These are phyloP conservation scores for Volvox reticuliferus DNA, from an alignment of 139 green algal genomes.

Conservation along the genomic window DNA sequence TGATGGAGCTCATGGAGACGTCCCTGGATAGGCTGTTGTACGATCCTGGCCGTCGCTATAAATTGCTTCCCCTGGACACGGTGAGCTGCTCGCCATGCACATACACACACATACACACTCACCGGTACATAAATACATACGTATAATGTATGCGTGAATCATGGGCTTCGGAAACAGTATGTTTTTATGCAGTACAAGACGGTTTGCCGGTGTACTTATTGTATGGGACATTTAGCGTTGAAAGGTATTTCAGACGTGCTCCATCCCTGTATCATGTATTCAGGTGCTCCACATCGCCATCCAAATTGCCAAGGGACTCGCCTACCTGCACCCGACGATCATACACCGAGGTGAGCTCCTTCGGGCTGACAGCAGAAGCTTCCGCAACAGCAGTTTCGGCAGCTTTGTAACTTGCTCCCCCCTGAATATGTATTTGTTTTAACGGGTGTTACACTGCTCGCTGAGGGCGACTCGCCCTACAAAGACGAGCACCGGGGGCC, in stretches of 20 bases:
- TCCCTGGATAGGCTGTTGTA: slow-evolving; percentile 2
- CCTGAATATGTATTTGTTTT: too few relatives aligned
- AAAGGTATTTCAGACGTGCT: too few relatives aligned
- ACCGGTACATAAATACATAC: background rate
- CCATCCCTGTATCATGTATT: background rate
- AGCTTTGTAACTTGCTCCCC: too few relatives aligned
- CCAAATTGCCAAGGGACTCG: background rate
- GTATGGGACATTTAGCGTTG: too few relatives aligned
- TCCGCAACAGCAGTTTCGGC: too few relatives aligned
- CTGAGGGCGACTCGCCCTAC: too few relatives aligned
- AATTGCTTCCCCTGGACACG: background rate
- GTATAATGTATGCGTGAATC: background rate
- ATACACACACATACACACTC: background rate
- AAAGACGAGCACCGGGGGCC: too few relatives aligned
- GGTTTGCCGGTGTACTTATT: too few relatives aligned
- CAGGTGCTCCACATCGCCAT: slow-evolving; percentile 1
- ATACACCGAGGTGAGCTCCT: background rate
- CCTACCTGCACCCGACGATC: slow-evolving; percentile 8
- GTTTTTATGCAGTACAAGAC: too few relatives aligned
- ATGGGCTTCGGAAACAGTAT: background rate
- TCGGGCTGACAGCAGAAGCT: too few relatives aligned
- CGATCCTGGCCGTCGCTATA: background rate
- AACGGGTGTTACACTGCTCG: too few relatives aligned
- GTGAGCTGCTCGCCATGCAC: background rate
- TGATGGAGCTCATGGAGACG: slow-evolving; percentile 21